Conservation (phyloP, 2,329 filamentous ascomycete species). For the Alternaria hordeiaustralica region DNA sequence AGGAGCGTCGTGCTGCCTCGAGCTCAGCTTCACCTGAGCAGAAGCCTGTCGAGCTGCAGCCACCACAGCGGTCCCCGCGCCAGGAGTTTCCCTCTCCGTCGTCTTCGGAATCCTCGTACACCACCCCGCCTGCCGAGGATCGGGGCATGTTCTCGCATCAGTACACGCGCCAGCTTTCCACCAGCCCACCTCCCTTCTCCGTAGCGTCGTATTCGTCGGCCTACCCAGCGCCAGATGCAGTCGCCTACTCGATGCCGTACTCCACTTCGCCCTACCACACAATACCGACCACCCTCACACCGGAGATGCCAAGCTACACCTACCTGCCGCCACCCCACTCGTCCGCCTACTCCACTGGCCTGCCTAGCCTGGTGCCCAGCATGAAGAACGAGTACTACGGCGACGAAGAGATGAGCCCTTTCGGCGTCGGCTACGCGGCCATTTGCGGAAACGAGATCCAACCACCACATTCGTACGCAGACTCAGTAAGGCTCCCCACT, state of each 20-base stretch:
- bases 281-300: slow-evolving; percentile 45
- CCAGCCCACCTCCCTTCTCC: slow-evolving; percentile 71
- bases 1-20: slow-evolving; percentile 74
- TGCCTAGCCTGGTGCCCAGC: slow-evolving; percentile 66
- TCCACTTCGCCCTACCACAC: slow-evolving; percentile 49
- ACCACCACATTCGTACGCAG: slow-evolving; percentile 67
- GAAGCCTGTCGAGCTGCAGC: slow-evolving; percentile 60
- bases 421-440: slow-evolving; percentile 72
- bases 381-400: slow-evolving; percentile 71
- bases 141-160: slow-evolving; percentile 67
- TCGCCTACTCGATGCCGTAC: slow-evolving; percentile 65
- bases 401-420: slow-evolving; percentile 67
- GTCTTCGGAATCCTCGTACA: slow-evolving; percentile 46
- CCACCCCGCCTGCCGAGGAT: slow-evolving; percentile 68
- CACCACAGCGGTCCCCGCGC: slow-evolving; percentile 44
- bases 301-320: slow-evolving; percentile 57
- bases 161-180: slow-evolving; percentile 72
- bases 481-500: slow-evolving; percentile 70
- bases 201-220: slow-evolving; percentile 63
- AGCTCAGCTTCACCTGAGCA: slow-evolving; percentile 66
- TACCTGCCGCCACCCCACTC: slow-evolving; percentile 61
- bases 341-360: slow-evolving; percentile 59
- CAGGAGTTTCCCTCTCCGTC: slow-evolving; percentile 46
- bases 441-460: slow-evolving; percentile 69
- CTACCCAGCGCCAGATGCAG: slow-evolving; percentile 71